Conservation (phyloP, 2,329 filamentous ascomycete species). For the Cladosporium austrohemisphaericum region DNA sequence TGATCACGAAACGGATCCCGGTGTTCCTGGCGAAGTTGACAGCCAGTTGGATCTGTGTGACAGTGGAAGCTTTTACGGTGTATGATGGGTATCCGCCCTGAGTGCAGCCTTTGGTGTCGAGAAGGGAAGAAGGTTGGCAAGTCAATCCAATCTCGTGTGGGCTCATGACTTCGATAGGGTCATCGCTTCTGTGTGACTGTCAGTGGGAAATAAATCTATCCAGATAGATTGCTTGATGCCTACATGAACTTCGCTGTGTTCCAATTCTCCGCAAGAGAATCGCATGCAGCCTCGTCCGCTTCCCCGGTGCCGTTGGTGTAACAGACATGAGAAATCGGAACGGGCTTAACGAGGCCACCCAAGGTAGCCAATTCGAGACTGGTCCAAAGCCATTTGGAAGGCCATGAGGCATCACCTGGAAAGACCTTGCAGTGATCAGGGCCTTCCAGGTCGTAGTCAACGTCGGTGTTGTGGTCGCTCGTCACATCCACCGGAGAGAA, state of each 20-base stretch:
- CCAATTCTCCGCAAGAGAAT: slow-evolving; percentile 12
- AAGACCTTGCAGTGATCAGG: slow-evolving; percentile 16
- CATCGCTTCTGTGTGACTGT: slow-evolving; percentile 1
- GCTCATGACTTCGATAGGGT: slow-evolving; percentile 13
- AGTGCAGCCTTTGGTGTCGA: slow-evolving; percentile 12
- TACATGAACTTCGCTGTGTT: slow-evolving; percentile 9
- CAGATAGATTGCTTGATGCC: neutral
- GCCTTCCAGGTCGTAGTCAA: slow-evolving; percentile 8
- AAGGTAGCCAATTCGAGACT: slow-evolving; percentile 13
- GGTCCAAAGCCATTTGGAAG: slow-evolving; percentile 7
- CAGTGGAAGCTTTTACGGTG: slow-evolving; percentile 17
- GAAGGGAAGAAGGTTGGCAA: slow-evolving; percentile 10
- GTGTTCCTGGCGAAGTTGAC: slow-evolving; percentile 21
- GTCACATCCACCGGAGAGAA: neutral
- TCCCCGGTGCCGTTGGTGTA: slow-evolving; percentile 13
- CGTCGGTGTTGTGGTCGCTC: neutral
- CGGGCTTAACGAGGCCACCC: slow-evolving; percentile 15
- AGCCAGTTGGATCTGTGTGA: slow-evolving; percentile 18
- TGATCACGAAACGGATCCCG: slow-evolving; percentile 22
- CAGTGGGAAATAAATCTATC: neutral
- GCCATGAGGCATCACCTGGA: slow-evolving; percentile 14
- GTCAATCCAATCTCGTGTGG: slow-evolving; percentile 9
- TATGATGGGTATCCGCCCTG: slow-evolving; percentile 20
- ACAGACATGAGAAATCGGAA: slow-evolving; percentile 16
- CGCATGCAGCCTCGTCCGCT: slow-evolving; percentile 14